phyloP scores from a whole-genome alignment of 768 basidiomycete genomes.

The Mrakia blollopis region DNA sequence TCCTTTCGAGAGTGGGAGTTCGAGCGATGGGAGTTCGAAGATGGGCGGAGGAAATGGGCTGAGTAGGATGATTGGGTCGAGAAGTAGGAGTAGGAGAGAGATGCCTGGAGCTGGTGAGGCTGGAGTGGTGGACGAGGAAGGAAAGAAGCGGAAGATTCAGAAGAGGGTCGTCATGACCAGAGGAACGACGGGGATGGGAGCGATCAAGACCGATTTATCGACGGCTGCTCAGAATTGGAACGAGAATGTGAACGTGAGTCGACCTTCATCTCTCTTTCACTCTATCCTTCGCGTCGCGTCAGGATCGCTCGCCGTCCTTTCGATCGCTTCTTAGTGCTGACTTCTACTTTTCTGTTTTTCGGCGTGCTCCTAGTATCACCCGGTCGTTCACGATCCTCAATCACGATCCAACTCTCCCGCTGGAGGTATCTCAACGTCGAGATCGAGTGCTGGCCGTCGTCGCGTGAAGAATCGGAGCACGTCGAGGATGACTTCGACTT shows the following conservation, averaged over 20 bases:
- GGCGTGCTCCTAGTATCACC: not conserved
- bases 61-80: slow-evolving; percentile 1
- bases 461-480: not conserved
- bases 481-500: not conserved
- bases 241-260: slow-evolving; percentile 26
- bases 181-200: slow-evolving; percentile 21
- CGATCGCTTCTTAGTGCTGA: not conserved
- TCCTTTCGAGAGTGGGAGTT: not conserved
- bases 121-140: not conserved
- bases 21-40: slow-evolving; percentile 15
- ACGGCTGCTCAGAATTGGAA: slow-evolving; percentile 30
- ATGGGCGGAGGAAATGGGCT: not conserved
- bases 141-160: not conserved
- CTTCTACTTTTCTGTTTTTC: not conserved
- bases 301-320: not conserved
- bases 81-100: not conserved
- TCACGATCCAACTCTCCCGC: not conserved
- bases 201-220: slow-evolving; percentile 17
- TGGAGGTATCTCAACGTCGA: not conserved
- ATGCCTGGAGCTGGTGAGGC: not conserved
- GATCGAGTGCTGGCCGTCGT: slow-evolving; percentile 11
- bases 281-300: no score
- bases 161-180: slow-evolving; percentile 27
- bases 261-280: not conserved
- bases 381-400: not conserved